Base-by-base conservation (phyloP, 225 moss, liverwort and hornwort genomes). In the Lunularia cruciata region DNA sequence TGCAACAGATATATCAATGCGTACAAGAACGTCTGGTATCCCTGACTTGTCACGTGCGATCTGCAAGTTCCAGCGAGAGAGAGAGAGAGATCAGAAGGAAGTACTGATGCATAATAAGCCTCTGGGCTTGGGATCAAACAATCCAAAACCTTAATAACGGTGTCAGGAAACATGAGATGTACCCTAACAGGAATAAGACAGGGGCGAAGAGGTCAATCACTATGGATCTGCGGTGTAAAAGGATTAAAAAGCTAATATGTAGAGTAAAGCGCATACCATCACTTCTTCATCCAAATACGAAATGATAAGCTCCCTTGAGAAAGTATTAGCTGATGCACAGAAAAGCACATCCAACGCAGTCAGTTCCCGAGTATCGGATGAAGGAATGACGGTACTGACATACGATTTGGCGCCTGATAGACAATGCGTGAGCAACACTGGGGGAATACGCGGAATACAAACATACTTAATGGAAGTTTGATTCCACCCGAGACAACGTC, bases 211-310 rank as follows among this genome's bases (percentile, higher is more conserved):
- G n/a, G n/a, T n/a, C n/a, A n/a, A n/a, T n/a, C n/a, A n/a, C n/a
- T n/a, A n/a, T n/a, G n/a, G n/a, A n/a, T n/a, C n/a, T n/a, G n/a
- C n/a, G n/a, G n/a, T n/a, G n/a, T n/a, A n/a, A n/a, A n/a, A n/a
- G n/a, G n/a, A 20, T 3, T 40, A 12, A 25, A 3, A 5, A 37
- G 27, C 0, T 13, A 28, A 31, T 10, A 28, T 43, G 46, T 34
- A 20, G 40, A 57, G 23, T 5, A 27, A 34, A 57, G 19, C 1
- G 79, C 79, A 34, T 71, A 94, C 88, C 90, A 95, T 18, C 22
- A 92, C 72, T 70, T 95, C 95, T 33, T 88, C 95, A 22, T 92
- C 92, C 83, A 92, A 75, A 80, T 84, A 95, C 34, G 95, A 95
- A 53, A 95, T 86, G 33, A 95, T 77, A 34, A 95, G 83, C 78